Evolutionary conservation across 1,284 basidiomycete species (phyloP).

Genomic region (Malassezia yamatoensis): DNA sequence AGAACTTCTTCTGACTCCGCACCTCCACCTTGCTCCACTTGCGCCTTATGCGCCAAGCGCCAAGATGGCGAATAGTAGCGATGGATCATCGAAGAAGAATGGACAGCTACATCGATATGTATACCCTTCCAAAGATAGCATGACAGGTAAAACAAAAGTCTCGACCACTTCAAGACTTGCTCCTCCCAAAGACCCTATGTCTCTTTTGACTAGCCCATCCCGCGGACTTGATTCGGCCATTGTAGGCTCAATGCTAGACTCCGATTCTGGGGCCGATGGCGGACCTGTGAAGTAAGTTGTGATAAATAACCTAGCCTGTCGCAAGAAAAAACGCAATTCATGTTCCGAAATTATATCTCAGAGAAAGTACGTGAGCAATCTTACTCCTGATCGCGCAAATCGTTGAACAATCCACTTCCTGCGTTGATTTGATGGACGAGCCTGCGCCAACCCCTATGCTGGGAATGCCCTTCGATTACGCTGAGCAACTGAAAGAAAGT

Average conservation of each 20-base stretch:
- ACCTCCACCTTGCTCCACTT: not conserved
- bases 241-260: not conserved
- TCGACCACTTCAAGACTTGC: not conserved
- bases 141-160: not conserved
- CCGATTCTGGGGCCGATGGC: not conserved
- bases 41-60: no score
- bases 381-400: not conserved
- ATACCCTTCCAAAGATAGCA: not conserved
- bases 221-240: conserved; percentile 1
- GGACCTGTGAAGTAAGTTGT: conserved; percentile 2
- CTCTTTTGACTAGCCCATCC: conserved; percentile 7
- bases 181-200: not conserved
- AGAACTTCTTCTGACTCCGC: not conserved
- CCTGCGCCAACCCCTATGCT: not conserved
- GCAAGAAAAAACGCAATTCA: not conserved
- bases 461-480: not conserved
- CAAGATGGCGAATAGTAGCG: no score
- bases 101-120: no score
- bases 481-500: not conserved
- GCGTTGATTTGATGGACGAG: not conserved
- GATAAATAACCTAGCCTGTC: not conserved
- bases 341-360: conserved; percentile 7
- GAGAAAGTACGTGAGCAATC: not conserved
- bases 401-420: not conserved
- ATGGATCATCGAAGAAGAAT: no score